Percentiles rank a stretch among this genome's conserved stretches.
Evolutionary conservation across 768 basidiomycete genomes (phyloP).

Genomic region (Tylopilus rubrobrunneus): DNA sequence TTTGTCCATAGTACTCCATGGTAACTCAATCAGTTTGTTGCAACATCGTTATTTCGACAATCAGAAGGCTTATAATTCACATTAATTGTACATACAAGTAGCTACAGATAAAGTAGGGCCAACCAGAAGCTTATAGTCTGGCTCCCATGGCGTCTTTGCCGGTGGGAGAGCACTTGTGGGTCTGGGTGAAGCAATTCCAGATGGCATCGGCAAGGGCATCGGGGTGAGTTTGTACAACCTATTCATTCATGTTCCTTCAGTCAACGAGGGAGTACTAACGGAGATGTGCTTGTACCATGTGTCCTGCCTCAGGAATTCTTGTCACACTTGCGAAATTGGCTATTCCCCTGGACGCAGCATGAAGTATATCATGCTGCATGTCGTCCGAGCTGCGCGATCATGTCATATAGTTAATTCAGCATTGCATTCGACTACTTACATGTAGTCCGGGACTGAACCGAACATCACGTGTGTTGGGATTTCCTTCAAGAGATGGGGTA

Average conservation of each 20-base stretch:
- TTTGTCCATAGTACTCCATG: too few species aligned
- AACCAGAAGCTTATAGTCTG: too few species aligned
- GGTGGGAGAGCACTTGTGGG: background rate
- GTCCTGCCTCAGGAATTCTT: background rate
- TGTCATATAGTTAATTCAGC: background rate
- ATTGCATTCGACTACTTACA: too few species aligned
- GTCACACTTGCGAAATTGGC: background rate
- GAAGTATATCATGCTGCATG: background rate
- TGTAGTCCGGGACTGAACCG: background rate
- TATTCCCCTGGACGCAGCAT: background rate
- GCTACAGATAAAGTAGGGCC: too few species aligned
- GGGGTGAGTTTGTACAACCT: background rate
- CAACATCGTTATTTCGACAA: too few species aligned
- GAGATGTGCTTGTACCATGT: background rate
- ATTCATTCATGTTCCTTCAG: background rate
- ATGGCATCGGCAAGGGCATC: background rate
- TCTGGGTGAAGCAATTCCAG: background rate
- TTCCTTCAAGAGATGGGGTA: background rate
- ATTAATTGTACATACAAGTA: too few species aligned
- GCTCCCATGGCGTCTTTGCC: too few species aligned
- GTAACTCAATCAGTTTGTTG: too few species aligned
- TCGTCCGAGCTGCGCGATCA: background rate
- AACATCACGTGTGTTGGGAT: background rate
- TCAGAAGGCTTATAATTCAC: too few species aligned
- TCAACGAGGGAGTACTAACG: background rate